Evolutionary conservation across 1,284 basidiomycete genomes (phyloP), one percentile per base, ranked within the genome.

Genomic region (Puccinia novopanici): DNA sequence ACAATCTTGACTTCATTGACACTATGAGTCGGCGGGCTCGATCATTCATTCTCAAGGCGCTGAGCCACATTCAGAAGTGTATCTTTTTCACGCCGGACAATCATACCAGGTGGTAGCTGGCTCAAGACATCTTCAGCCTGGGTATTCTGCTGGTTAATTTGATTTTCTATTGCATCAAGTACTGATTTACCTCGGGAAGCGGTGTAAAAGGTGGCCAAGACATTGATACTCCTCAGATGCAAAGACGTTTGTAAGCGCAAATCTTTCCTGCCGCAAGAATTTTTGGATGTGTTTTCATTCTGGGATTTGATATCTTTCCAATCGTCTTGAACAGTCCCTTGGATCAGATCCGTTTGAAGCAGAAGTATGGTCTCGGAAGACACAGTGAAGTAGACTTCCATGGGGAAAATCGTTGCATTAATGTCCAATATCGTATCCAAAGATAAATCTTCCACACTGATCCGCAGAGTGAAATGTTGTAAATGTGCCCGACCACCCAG

Each of bases 371-470:
- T 74, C 34, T 74, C 72, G 54, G 72, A 74, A 30, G 72, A 74
- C n/a, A 74, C 57, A 17, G 72, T 55, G 1, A 74, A 55, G 54
- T 59, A 55, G 54, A 55, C 72, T 55, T 74, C 37, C 40, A 74
- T 74, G 12, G 72, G 72, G 4, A 54, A 54, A 34, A 74, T 57
- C 2, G 55, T 74, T 22, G 55, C 72, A 30, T 74, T 74, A 22
- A 74, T 74, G 55, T 74, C 72, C 24, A 74, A 34, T 59, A 74
- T 74, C 19, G 72, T 74, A 45, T 74, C 54, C 5, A 54, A 74
- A 61, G 72, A 74, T 61, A 74, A 61, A 61, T 74, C 72, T 59
- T 74, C 72, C 17, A 74, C 72, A 30, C 57, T 74, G 24, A 74
- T 74, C 12, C 40, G 54, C 42, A 74, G 34, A 61, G 57, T 61